Evolutionary conservation across 345 rosid species (phyloP), one percentile per base, ranked within the genome.

Genomic region (Eucalyptus sideroxylon): DNA sequence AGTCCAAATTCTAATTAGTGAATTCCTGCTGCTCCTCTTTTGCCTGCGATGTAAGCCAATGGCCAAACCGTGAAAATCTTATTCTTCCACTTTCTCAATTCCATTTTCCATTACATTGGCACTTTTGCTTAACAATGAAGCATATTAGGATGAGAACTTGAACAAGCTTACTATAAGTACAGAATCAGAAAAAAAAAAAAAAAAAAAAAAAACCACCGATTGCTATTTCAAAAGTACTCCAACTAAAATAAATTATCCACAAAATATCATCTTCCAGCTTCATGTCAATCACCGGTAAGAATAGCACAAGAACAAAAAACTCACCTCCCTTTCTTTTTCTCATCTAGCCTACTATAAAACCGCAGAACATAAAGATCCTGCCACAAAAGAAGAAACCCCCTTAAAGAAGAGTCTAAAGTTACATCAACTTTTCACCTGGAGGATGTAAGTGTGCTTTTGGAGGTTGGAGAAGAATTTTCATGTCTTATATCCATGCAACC

Each of bases 271-370:
- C 87, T 86, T 86, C 34, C 31, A 86, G 53, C 3, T 5, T 49
- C 37, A 51, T 16, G 23, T 44, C 51, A 45, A 50, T 49, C 50
- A 49, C 42, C 37, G 37, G 59, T 27, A 49, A 51, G 55, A 50
- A 49, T 27, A 42, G 14, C 51, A 86, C 55, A 11, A 34, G 51
- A 47, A 49, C 31, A 83, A 45, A 87, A 86, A 91, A 94, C 97
- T 94, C 91, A 96, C 99, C 93, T 98, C 97, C 98, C 99, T 88
- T 96, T 98, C 92, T 93, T 94, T n/a, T 96, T 69, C 92, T 97
- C 97, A 86, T 97, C 98, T 94, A 96, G 91, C 89, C 97, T 94
- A 90, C 90, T 97, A 90, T 93, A 96, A 91, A 98, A 95, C 89
- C 95, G 95, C 88, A 97, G 90, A 87, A 94, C 96, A 86, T 97